Evolutionary conservation across 495 filamentous ascomycete species (phyloP), one percentile per base, ranked within the genome.

Genomic region (Penicillium riverlandense): DNA sequence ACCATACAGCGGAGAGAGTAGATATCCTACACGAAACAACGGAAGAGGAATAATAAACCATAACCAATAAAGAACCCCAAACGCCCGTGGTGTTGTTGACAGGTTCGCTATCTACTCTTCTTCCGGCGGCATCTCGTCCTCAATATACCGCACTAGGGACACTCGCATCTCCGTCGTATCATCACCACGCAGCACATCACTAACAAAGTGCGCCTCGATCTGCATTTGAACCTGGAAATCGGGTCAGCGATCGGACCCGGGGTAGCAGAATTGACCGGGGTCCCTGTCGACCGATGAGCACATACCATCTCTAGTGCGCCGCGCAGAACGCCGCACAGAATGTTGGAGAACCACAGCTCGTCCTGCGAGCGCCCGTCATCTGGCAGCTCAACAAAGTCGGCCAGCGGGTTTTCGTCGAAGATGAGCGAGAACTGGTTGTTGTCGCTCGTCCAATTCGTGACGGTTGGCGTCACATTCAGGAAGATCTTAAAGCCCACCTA

Each of bases 401-500:
- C 94, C 43, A 98, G 62, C 2, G 92, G 92, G 57, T 97, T 98
- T 61, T 98, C 92, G 47, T 98, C 92, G 49, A 98, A 95, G 15
- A 96, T 79, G 29, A 98, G 72, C 2, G 89, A 95, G 71, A 96
- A 98, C 55, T 92, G 86, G 58, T 95, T 96, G 69, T 83, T 90
- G 69, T 98, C 92, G 63, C 78, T 85, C 16, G 88, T 85, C 92
- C 92, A 97, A 62, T 95, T 96, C 38, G 89, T 87, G 52, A 97
- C 83, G 5, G 84, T 86, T 4, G 92, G 92, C n/a, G 90, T 90
- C 53, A 96, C 88, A 54, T 98, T 98, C 43, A 98, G 79, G 64
- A 98, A 98, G 45, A 97, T 94, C 74, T 97, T 97, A 70, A 98
- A 98, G 43, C 92, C 92, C 49, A 96, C 84, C 90, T 96, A 53